A percentile compares a stretch with the other conserved stretches of the same genome.
Conservation (phyloP, 2,329 filamentous ascomycete genomes). For the Fusarium kyushuense region DNA sequence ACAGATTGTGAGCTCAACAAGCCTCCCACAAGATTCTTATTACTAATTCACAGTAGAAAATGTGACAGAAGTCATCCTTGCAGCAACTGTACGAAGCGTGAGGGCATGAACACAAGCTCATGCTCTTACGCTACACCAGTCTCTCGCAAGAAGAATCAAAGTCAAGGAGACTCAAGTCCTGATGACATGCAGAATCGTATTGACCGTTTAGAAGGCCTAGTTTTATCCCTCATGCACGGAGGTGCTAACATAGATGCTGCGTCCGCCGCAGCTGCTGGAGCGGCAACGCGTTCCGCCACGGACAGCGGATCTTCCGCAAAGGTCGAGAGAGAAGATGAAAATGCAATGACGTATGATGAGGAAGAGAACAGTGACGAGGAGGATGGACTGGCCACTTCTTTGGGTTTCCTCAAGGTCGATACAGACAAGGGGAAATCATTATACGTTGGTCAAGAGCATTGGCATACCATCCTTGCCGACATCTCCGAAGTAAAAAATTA, state of each 20-base stretch:
- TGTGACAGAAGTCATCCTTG: slow-evolving; percentile 93
- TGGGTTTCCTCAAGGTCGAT: slow-evolving; percentile 87
- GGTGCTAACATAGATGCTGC: slow-evolving; percentile 67
- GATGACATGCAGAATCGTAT: slow-evolving; percentile 99
- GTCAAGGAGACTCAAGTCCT: slow-evolving; percentile 71
- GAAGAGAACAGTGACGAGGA: slow-evolving; percentile 78
- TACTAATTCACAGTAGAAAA: slow-evolving; percentile 69
- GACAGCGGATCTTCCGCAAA: slow-evolving; percentile 61
- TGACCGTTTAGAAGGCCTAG: slow-evolving; percentile 91
- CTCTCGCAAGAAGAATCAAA: slow-evolving; percentile 79
- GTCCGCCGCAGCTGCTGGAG: slow-evolving; percentile 52
- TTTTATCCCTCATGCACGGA: slow-evolving; percentile 93
- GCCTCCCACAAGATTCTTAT: neutral
- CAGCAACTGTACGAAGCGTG: slow-evolving; percentile 93
- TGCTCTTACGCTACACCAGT: slow-evolving; percentile 85
- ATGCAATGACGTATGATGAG: slow-evolving; percentile 58
- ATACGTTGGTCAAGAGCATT: slow-evolving; percentile 86
- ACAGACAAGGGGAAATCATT: slow-evolving; percentile 80
- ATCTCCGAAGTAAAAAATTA: slow-evolving; percentile 95
- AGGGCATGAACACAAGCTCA: slow-evolving; percentile 81
- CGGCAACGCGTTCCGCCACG: slow-evolving; percentile 54
- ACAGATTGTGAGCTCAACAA: slow-evolving; percentile 53
- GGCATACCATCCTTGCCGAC: slow-evolving; percentile 82
- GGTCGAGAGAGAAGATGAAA: slow-evolving; percentile 69
- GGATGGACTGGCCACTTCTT: slow-evolving; percentile 74